Evolutionary conservation across 2,329 filamentous ascomycete species (phyloP), one percentile per base, ranked within the genome.

Genomic region (Talaromyces sp.): DNA sequence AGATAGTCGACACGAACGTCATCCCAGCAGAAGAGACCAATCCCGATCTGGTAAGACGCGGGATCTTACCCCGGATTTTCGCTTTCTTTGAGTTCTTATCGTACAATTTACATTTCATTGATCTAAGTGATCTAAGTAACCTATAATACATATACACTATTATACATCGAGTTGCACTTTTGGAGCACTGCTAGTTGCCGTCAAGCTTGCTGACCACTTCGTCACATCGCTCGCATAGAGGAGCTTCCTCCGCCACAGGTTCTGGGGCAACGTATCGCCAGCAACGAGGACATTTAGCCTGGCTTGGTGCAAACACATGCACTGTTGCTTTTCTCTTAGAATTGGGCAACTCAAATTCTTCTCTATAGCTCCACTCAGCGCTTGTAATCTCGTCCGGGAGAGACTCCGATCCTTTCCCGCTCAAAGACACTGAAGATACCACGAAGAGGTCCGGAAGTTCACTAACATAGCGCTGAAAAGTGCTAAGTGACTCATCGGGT

Each of bases 231-330:
- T 73, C 74, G 72, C 93, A 97, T 17, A 96, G 75, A 19, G 43
- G 36, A 39, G 77, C 72, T 17, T 88, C 84, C 64, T 87, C 80
- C 50, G 75, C 74, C 53, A 63, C 54, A 3, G 64, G 43, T 45
- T 70, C 64, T 19, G 81, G 77, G n/a, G 88, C 86, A 22, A 88
- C 80, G 71, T 90, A 96, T 61, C 88, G 84, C 94, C 94, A 99
- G 75, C 94, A 99, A 53, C 94, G 81, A 0, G 84, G 80, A 70
- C 94, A 99, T 73, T 97, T 99, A 48, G 80, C 75, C 11, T 76
- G 73, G 13, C 71, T 70, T 0, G 85, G 80, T 9, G 80, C 70
- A 62, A 78, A 77, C 19, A 78, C 71, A 66, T 73, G 68, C 4
- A 71, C 73, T 2, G 58, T 68, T 2, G 73, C 75, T 54, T 65